Evolutionary conservation across 129 eudicot species (phyloP), one percentile per base, ranked within the genome.

Genomic region (Apium graveolens): DNA sequence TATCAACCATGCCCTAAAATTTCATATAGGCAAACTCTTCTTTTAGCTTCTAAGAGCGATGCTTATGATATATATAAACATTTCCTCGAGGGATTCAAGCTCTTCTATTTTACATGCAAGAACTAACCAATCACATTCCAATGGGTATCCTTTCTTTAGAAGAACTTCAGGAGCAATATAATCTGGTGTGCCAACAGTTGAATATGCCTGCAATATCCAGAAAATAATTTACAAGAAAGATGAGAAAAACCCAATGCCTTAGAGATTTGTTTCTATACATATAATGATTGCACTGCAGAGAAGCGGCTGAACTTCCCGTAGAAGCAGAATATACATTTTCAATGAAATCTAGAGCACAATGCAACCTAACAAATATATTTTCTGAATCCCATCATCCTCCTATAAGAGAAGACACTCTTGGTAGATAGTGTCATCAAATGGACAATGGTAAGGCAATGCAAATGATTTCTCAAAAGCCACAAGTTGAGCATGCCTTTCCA

Each of bases 101-200:
- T 73, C 37, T 21, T 35, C 13, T n/a, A 41, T 12, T 24, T 21
- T 24, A 42, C 76, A n/a, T 42, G 57, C 48, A 73, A n/a, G 38
- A 42, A 73, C 57, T 73, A 73, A 73, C 76, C 76, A 73, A 5
- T 73, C 76, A 73, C 76, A 73, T 73, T 73, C 76, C 38, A 73
- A 43, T 12, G 76, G 43, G 46, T 73, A 73, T 13, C 76, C 76
- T 48, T 73, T 73, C 55, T 73, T 73, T 38, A 73, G 37, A 73
- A 73, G 76, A 73, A 73, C 76, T 73, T 73, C 76, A 11, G 76
- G 76, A 73, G 76, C 76, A 42, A 73, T 73, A 73, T 73, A 73
- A 27, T 73, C 76, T 39, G 76, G 76, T 73, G 76, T 73, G 26
- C 76, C 76, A 73, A 73, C 76, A 73, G 76, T 73, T 14, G 76